Percentiles rank a stretch among this genome's conserved stretches.
Evolutionary conservation across 805 yeast genomes (phyloP).

Genomic region (Candida insectorum): DNA sequence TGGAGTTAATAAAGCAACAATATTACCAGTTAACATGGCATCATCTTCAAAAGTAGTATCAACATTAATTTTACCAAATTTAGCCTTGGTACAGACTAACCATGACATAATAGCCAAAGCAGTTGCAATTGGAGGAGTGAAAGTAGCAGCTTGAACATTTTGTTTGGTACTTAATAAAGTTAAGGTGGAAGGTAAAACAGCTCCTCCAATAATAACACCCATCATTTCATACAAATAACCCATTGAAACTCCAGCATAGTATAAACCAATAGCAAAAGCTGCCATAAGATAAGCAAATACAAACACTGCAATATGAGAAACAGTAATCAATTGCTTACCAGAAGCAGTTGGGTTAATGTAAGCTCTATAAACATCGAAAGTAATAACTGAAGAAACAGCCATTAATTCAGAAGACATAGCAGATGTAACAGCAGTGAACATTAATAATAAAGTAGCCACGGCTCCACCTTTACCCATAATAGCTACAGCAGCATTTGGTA

Average conservation of each 20-base stretch:
- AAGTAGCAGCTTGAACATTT: slow-evolving; percentile 64
- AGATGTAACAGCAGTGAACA: slow-evolving; percentile 90
- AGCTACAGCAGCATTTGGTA: slow-evolving; percentile 79
- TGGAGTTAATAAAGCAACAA: slow-evolving; percentile 78
- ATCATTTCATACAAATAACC: slow-evolving; percentile 83
- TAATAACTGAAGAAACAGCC: slow-evolving; percentile 79
- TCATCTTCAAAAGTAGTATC: slow-evolving; percentile 72
- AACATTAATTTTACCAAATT: slow-evolving; percentile 30
- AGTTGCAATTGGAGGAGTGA: slow-evolving; percentile 79
- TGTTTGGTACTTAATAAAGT: slow-evolving; percentile 63
- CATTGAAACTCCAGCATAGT: slow-evolving; percentile 79
- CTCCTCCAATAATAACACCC: slow-evolving; percentile 88
- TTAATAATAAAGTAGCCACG: slow-evolving; percentile 70
- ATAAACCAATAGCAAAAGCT: slow-evolving; percentile 77
- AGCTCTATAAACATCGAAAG: slow-evolving; percentile 81
- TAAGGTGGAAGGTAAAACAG: slow-evolving; percentile 73
- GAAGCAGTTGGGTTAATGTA: slow-evolving; percentile 76
- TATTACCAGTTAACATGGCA: slow-evolving; percentile 87
- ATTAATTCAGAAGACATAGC: slow-evolving; percentile 91
- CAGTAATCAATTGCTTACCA: slow-evolving; percentile 66
- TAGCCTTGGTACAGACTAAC: slow-evolving; percentile 35
- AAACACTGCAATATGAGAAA: slow-evolving; percentile 67
- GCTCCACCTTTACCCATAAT: slow-evolving; percentile 87
- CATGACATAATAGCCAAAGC: slow-evolving; percentile 64
- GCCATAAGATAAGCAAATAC: slow-evolving; percentile 62